These are phyloP conservation scores for Cercospora zeina DNA, from an alignment of 2,329 filamentous ascomycete species.

Conservation along the genomic window DNA sequence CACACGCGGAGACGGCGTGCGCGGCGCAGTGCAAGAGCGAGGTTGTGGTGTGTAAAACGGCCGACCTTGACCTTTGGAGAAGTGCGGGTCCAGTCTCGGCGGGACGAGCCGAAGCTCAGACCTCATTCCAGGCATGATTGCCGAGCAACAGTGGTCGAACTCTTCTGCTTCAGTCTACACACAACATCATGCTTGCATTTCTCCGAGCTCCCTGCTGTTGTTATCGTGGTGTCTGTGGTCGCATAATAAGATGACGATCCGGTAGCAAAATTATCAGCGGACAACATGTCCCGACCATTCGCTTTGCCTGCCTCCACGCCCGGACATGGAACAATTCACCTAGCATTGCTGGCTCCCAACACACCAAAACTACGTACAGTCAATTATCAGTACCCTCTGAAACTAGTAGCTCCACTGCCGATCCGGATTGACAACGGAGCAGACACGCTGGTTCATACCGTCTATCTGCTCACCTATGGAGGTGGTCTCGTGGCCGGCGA, in stretches of 20 bases:
- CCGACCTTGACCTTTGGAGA: neutral
- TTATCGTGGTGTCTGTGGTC: neutral
- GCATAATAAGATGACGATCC: neutral
- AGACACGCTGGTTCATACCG: slow-evolving; percentile 64
- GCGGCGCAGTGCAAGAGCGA: neutral
- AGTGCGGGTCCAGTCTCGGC: neutral
- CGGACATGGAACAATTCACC: slow-evolving; percentile 75
- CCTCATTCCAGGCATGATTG: slow-evolving; percentile 6
- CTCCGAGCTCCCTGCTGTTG: neutral
- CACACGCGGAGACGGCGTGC: neutral
- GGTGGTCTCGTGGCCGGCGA: slow-evolving; percentile 91
- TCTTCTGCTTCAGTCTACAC: neutral
- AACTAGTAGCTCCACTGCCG: slow-evolving; percentile 80
- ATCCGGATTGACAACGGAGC: slow-evolving; percentile 46
- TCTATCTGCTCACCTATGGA: slow-evolving; percentile 92
- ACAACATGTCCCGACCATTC: slow-evolving; percentile 64
- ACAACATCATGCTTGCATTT: neutral
- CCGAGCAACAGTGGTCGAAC: neutral
- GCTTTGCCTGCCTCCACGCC: slow-evolving; percentile 69
- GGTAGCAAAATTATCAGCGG: neutral
- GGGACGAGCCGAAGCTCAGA: slow-evolving; percentile 6
- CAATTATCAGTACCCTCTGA: slow-evolving; percentile 90
- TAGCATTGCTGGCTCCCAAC: slow-evolving; percentile 69
- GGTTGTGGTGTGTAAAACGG: neutral
- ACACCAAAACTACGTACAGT: slow-evolving; percentile 71